phyloP scores from a whole-genome alignment of 1,284 basidiomycete species.

The Gymnopus androsaceus region DNA sequence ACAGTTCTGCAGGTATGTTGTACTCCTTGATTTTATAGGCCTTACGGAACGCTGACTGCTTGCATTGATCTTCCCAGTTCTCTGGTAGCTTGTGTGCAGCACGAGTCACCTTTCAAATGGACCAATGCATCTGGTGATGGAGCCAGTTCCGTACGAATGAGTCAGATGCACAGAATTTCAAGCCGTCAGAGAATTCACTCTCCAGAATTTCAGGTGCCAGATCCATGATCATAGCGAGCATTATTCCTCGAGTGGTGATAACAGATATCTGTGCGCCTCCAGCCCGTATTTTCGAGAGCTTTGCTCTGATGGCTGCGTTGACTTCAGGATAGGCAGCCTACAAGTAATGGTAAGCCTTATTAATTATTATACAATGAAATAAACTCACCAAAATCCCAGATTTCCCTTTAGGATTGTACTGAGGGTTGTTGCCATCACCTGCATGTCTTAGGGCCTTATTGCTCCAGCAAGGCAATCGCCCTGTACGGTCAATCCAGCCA shows the following conservation, averaged over 20 bases:
- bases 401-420: background rate
- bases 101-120: constrained; percentile 20
- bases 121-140: constrained; percentile 18
- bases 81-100: constrained; percentile 30
- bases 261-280: background rate
- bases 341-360: background rate
- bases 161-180: background rate
- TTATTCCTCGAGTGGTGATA: background rate
- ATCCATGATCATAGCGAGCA: background rate
- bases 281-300: background rate
- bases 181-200: constrained; percentile 4
- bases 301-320: background rate
- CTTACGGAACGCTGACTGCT: constrained; percentile 16
- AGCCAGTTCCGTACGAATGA: constrained; percentile 10
- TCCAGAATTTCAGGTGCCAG: background rate
- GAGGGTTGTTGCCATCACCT: background rate
- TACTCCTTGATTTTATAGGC: constrained; percentile 20
- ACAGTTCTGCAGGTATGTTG: constrained; percentile 8
- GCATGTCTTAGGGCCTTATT: background rate
- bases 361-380: background rate
- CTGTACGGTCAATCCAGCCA: constrained; percentile 8
- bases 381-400: constrained; percentile 3
- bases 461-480: background rate
- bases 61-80: constrained; percentile 18
- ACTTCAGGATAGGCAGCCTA: background rate